Evolutionary conservation across 257 asterid genomes (phyloP).

Genomic region (Prunella vulgaris): DNA sequence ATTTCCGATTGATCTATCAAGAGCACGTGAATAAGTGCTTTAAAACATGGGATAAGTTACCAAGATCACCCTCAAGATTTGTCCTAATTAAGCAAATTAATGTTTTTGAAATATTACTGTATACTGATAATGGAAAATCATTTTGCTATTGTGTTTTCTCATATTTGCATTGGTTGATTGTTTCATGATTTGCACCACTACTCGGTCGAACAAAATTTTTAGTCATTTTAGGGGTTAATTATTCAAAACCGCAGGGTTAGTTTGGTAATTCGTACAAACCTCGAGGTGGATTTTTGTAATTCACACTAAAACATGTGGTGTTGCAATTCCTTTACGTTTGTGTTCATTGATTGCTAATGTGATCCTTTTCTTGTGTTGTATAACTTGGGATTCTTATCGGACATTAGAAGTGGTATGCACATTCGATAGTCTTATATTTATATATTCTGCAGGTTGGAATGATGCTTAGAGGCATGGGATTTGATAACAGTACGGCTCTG

Average conservation of each 20-base stretch:
- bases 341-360: neutral
- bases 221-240: neutral
- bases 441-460: constrained; percentile 71
- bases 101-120: neutral
- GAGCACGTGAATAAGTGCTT: too few relatives aligned
- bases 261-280: neutral
- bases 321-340: neutral
- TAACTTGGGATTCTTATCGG: neutral
- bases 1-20: too few relatives aligned
- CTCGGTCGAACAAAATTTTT: neutral
- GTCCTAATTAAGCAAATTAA: neutral
- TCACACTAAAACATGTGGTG: neutral
- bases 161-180: neutral
- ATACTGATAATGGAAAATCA: neutral
- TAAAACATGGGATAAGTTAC: neutral
- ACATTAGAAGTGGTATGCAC: neutral
- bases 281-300: neutral
- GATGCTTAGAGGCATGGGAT: constrained; percentile 99
- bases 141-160: neutral
- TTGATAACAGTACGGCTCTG: constrained; percentile 75
- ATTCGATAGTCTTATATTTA: neutral
- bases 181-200: neutral
- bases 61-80: neutral
- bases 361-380: neutral
- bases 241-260: neutral